Evolutionary conservation across 495 filamentous ascomycete genomes (phyloP).

Genomic region (Xylaria cubensis): DNA sequence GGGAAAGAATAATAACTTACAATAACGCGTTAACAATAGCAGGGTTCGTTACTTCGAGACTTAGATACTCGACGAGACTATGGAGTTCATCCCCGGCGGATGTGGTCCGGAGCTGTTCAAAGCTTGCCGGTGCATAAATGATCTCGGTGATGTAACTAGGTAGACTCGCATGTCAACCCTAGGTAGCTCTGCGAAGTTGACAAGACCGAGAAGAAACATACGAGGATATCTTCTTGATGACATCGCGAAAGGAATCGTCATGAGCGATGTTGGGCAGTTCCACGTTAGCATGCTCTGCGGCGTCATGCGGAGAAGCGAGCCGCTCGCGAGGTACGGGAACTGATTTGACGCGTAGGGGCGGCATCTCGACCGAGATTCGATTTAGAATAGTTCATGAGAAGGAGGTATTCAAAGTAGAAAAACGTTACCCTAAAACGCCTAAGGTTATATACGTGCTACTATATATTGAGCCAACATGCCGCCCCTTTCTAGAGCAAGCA

Average conservation of each 20-base stretch:
- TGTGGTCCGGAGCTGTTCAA: slow-evolving; percentile 78
- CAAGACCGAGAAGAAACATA: slow-evolving; percentile 42
- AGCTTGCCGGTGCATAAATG: slow-evolving; percentile 72
- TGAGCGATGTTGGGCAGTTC: slow-evolving; percentile 68
- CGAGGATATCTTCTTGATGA: slow-evolving; percentile 74
- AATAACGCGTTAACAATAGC: slow-evolving; percentile 79
- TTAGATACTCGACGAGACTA: slow-evolving; percentile 69
- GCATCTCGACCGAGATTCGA: slow-evolving; percentile 39
- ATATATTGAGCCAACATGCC: background rate
- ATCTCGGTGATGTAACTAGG: slow-evolving; percentile 67
- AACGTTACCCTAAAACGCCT: background rate
- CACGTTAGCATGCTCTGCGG: slow-evolving; percentile 23
- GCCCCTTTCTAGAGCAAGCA: slow-evolving; percentile 5
- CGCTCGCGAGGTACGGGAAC: slow-evolving; percentile 30
- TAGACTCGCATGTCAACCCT: background rate
- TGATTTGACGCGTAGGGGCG: slow-evolving; percentile 53
- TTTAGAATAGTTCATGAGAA: slow-evolving; percentile 4
- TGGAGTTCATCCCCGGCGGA: slow-evolving; percentile 68
- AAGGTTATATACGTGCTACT: background rate
- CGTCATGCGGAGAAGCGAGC: slow-evolving; percentile 17
- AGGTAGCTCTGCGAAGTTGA: slow-evolving; percentile 34
- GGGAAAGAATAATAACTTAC: slow-evolving; percentile 53
- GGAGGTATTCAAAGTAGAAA: background rate
- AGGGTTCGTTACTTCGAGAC: slow-evolving; percentile 69
- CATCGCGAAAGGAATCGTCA: slow-evolving; percentile 67